Evolutionary conservation across 768 basidiomycete genomes (phyloP).

Genomic region (Psilocybe sp.): DNA sequence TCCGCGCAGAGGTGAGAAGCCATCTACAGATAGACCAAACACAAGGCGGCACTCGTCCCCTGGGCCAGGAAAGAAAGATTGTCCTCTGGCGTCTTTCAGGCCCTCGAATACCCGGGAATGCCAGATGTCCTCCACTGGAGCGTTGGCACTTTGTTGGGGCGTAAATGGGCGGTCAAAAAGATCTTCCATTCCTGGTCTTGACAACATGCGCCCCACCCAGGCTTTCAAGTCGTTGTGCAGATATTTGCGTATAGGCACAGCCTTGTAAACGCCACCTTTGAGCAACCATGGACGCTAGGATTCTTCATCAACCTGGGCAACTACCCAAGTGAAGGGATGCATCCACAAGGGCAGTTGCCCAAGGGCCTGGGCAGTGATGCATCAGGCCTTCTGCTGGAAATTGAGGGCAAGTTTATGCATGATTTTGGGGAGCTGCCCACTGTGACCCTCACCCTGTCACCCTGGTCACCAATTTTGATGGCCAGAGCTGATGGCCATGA

Average conservation of each 20-base stretch:
- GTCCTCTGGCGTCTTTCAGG: slow-evolving; percentile 15
- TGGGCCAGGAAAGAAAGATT: slow-evolving; percentile 18
- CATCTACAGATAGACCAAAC: slow-evolving; percentile 22
- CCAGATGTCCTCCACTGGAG: slow-evolving; percentile 18
- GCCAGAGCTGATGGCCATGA: too few species aligned
- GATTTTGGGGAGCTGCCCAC: too few species aligned
- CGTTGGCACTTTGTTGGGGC: neutral
- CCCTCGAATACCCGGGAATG: slow-evolving; percentile 12
- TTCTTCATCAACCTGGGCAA: too few species aligned
- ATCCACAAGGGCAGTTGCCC: too few species aligned
- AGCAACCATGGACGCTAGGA: too few species aligned
- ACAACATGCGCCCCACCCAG: slow-evolving; percentile 24
- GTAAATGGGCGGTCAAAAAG: slow-evolving; percentile 13
- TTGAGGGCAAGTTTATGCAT: too few species aligned
- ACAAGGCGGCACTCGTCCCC: slow-evolving; percentile 16
- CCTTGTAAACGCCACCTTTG: too few species aligned
- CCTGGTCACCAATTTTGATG: too few species aligned
- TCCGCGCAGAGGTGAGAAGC: slow-evolving; percentile 25
- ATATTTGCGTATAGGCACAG: slow-evolving; percentile 4
- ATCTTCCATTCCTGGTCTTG: slow-evolving; percentile 23
- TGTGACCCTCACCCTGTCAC: too few species aligned
- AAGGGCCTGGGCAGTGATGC: too few species aligned
- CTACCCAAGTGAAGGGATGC: too few species aligned
- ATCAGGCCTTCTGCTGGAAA: too few species aligned
- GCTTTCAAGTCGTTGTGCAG: slow-evolving; percentile 20